A percentile compares a stretch with the other conserved stretches of the same genome.
Evolutionary conservation across 192 early-diverging fungal species (phyloP).

Genomic region (Coemansia sp.): DNA sequence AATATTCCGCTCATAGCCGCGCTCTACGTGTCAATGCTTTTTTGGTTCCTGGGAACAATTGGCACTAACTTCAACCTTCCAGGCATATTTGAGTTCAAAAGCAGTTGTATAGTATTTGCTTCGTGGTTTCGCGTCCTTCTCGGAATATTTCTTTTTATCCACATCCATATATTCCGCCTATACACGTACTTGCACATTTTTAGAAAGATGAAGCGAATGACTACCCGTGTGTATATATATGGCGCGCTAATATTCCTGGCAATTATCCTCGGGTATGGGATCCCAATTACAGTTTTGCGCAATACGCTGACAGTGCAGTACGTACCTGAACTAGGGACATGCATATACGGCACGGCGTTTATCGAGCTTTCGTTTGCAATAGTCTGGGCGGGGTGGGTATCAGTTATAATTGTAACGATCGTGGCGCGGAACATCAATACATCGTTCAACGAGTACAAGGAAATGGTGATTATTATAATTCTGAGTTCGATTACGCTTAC

Average conservation of each 20-base stretch:
- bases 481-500: conserved; percentile 16
- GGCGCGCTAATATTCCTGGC: background rate
- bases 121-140: conserved; percentile 39
- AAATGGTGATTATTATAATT: conserved; percentile 38
- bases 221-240: conserved; percentile 8
- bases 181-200: conserved; percentile 49
- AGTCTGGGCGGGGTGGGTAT: conserved; percentile 37
- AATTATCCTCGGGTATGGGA: conserved; percentile 18
- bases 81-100: conserved; percentile 1
- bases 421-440: conserved; percentile 47
- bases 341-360: conserved; percentile 28
- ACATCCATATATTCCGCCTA: conserved; percentile 31
- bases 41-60: conserved; percentile 41
- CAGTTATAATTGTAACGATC: conserved; percentile 7
- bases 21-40: conserved; percentile 33
- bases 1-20: conserved; percentile 31
- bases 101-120: conserved; percentile 31
- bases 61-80: conserved; percentile 40
- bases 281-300: conserved; percentile 25
- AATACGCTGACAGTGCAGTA: conserved; percentile 19
- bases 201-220: conserved; percentile 12
- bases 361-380: conserved; percentile 37
- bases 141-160: conserved; percentile 35
- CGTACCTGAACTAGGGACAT: background rate
- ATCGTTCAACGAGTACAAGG: conserved; percentile 50